A percentile compares a stretch with the other conserved stretches of the same genome.
phyloP scores from a whole-genome alignment of 208 protist genomes.

The Jaenimonas drosophilae region DNA sequence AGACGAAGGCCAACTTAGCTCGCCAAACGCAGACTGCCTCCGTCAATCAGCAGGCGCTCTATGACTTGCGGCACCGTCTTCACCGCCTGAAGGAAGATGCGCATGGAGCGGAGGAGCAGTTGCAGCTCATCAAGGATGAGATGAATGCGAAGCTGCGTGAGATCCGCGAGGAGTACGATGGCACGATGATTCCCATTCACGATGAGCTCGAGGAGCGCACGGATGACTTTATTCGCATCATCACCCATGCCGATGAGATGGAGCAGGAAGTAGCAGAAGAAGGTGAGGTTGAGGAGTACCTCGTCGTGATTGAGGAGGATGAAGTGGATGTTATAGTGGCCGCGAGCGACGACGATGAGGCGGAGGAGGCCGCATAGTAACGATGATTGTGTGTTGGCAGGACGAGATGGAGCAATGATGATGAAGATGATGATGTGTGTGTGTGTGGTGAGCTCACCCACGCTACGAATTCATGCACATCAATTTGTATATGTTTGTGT shows the following conservation, averaged over 20 bases:
- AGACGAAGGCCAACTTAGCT: slow-evolving; percentile 8
- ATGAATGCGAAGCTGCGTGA: slow-evolving; percentile 21
- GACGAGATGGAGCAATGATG: background rate
- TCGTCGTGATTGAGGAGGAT: background rate
- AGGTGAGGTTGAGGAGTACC: slow-evolving; percentile 2
- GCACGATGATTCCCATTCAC: slow-evolving; percentile 67
- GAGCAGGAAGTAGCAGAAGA: background rate
- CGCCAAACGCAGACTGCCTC: slow-evolving; percentile 4
- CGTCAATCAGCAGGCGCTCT: slow-evolving; percentile 7
- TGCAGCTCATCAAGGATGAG: slow-evolving; percentile 18
- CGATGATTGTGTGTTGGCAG: background rate
- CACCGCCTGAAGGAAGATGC: slow-evolving; percentile 33
- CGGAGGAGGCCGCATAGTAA: background rate
- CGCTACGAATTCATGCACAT: background rate
- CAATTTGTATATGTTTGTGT: background rate
- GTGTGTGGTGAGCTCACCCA: background rate
- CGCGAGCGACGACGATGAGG: background rate
- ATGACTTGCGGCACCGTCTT: slow-evolving; percentile 38
- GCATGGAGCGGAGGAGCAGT: slow-evolving; percentile 16
- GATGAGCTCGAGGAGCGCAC: slow-evolving; percentile 52
- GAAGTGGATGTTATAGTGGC: background rate
- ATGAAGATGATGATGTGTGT: background rate
- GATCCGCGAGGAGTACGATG: slow-evolving; percentile 60
- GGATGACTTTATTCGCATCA: slow-evolving; percentile 27
- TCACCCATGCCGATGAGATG: slow-evolving; percentile 4